Base-by-base conservation (phyloP, 164 flowering plant species). In the Akebia trifoliata region DNA sequence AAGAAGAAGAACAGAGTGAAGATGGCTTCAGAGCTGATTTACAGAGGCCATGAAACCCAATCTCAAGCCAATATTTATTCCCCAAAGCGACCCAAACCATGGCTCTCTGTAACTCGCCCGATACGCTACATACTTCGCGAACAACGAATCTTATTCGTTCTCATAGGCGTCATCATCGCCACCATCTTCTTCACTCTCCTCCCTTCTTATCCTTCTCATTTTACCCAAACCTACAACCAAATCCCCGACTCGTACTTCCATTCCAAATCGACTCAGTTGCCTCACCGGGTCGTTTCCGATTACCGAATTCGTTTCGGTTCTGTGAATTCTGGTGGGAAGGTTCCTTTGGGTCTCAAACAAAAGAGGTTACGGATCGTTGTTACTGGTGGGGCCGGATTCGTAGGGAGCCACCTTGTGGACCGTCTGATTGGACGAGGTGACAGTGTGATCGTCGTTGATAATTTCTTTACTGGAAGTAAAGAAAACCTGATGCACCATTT, bases 351-450 rank as follows among this genome's bases (percentile, higher is more conserved):
- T 30, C 51, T 90, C 74, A 85, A 82, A 59, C 43, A 85, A 48
- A 83, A 82, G 72, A 87, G 90, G 17, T 53, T 80, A 39, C 52
- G 97, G 65, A 79, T 90, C 61, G 92, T 90, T 34, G 97, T 90
- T 1, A 87, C 97, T 1, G 97, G 97, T 7, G 97, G 97, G 8
- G 97, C 95, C 8, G 97, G 97, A 22, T 90, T 90, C 70, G 97
- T 90, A 6, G 97, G 97, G 35, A 84, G 92, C 29, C 97, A 90
- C 54, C 70, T 90, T 0, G 97, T 90, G 42, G 97, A 90, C 59
- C 73, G 97, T 1, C 69, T 90, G 76, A 90, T 90, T 1, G 80
- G 39, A 42, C 62, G 97, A 4, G 95, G 97, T 0, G 97, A 90
- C 63, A 85, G 86, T 68, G 95, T 90, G 52, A 90, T 90, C 63